Base-by-base conservation (phyloP, 331 rosid genomes). In the Malus hybrid region DNA sequence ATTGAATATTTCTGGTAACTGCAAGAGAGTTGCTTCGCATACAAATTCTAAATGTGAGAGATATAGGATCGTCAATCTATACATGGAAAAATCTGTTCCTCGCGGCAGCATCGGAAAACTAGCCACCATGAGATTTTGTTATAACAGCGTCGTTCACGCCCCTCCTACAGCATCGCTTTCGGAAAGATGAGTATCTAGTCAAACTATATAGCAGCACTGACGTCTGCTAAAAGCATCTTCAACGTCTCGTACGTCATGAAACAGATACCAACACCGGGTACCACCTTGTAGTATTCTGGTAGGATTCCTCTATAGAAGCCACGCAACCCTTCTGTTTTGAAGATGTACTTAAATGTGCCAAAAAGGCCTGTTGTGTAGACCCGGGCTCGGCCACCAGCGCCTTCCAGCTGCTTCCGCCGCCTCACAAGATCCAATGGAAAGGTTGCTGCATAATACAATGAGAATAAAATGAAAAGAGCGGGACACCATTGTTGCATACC, bases 391-490 rank as follows among this genome's bases (percentile, higher is more conserved):
- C 99, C 98, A 32, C 97, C 97, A 0, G 88, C 99, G 44, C 99
- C 99, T 77, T 95, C 99, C 89, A 95, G 80, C 79, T 95, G 99
- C 85, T 90, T 95, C 71, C 99, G 83, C 61, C 99, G 89, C 71
- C 99, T 89, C 82, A 95, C 98, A 69, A 95, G 97, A 83, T 95
- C 99, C 90, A 95, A 74, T 14, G 99, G 99, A 81, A 92, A 95
- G 32, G 99, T 95, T 70, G 96, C 98, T 92, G 96, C 96, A 90
- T 20, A 75, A 68, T 63, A 79, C 55, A 82, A 52, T 20, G 71
- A 79, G 61, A 79, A 71, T 24, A 79, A 69, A 72, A 83, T 87
- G 62, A 80, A 67, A 76, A 71, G 74, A 71, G 75, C 70, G 33
- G 78, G 24, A 61, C 27, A 24, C 42, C 67, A 32, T 79, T 74